Base-by-base conservation (phyloP, 768 basidiomycete genomes). In the Cubamyces sp. region DNA sequence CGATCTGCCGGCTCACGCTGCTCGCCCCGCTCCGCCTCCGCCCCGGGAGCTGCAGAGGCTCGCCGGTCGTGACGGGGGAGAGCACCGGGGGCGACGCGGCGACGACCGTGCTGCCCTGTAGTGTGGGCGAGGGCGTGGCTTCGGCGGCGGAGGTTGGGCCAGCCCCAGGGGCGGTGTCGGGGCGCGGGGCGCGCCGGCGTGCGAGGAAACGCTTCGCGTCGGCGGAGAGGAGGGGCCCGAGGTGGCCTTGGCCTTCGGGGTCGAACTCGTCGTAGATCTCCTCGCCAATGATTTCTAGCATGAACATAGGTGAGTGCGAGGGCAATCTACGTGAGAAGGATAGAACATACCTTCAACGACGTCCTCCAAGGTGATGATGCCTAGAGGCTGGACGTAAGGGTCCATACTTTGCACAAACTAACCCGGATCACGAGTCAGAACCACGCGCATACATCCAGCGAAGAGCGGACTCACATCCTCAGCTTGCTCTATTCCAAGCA, bases 221-320 rank as follows among this genome's bases (percentile, higher is more conserved):
- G 48, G 64, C 30, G 18, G 64, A 61, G 48, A 67, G 8, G 50
- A 64, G 65, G 19, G 68, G 47, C 19, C 57, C 58, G 49, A 68
- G 58, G 47, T 65, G 60, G n/a, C 61, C 61, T 30, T 62, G 61
- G 45, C 88, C 90, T 73, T 90, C 84, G n/a, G 80, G 79, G 69
- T 93, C 91, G 71, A 90, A 92, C 76, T 93, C 92, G 69, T 93
- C 91, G 64, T 90, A 90, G 56, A 94, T 92, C 70, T 93, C 92
- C 75, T 93, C 91, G 21, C 92, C 92, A 55, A 94, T 93, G 16
- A 94, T 79, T 71, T 93, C 92, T 89, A 47, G 4, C 45, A 42
- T 11, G 12, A 5, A 34, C 11, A 11, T 57, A n/a, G 26, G 41
- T 26, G 1, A 25, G 45, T 18, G 18, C 5, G 14, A 46, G 19